phyloP scores from a whole-genome alignment of 2,329 filamentous ascomycete species.

The Mycocentrospora acerina region DNA sequence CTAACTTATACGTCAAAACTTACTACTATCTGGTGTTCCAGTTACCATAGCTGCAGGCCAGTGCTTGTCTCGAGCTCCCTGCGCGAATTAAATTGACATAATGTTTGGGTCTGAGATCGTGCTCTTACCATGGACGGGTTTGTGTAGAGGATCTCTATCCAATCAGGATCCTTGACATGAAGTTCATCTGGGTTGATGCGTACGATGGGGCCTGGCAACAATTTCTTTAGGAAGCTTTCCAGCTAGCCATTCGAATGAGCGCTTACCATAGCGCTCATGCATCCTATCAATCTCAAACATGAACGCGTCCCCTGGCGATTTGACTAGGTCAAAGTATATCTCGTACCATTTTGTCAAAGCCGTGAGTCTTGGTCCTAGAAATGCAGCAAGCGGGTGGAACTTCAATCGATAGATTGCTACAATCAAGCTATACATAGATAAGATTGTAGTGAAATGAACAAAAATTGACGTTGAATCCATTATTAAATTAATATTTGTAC shows the following conservation, averaged over 20 bases:
- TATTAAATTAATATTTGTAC: too few relatives aligned
- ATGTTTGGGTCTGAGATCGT: too few relatives aligned
- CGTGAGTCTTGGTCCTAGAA: slow-evolving; percentile 28
- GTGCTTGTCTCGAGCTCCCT: too few relatives aligned
- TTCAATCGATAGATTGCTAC: slow-evolving; percentile 11
- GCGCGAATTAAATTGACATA: too few relatives aligned
- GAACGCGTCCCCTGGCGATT: slow-evolving; percentile 28
- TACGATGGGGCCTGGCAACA: slow-evolving; percentile 27
- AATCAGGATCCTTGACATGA: slow-evolving; percentile 22
- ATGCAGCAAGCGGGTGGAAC: slow-evolving; percentile 20
- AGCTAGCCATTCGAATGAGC: not conserved
- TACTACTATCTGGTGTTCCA: too few relatives aligned
- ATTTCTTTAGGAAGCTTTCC: too few relatives aligned
- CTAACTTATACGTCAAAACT: too few relatives aligned
- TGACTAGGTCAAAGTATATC: slow-evolving; percentile 24
- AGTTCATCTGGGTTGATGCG: slow-evolving; percentile 32
- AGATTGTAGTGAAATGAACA: too few relatives aligned
- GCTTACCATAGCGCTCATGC: slow-evolving; percentile 32
- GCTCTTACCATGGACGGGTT: too few relatives aligned
- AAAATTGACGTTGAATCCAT: too few relatives aligned
- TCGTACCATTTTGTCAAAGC: slow-evolving; percentile 26
- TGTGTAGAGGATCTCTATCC: slow-evolving; percentile 29
- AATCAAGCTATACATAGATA: too few relatives aligned
- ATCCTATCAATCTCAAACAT: slow-evolving; percentile 29
- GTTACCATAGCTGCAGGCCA: too few relatives aligned